Evolutionary conservation across 2,329 filamentous ascomycete species (phyloP), one percentile per base, ranked within the genome.

Genomic region (Apiospora pterosperma): DNA sequence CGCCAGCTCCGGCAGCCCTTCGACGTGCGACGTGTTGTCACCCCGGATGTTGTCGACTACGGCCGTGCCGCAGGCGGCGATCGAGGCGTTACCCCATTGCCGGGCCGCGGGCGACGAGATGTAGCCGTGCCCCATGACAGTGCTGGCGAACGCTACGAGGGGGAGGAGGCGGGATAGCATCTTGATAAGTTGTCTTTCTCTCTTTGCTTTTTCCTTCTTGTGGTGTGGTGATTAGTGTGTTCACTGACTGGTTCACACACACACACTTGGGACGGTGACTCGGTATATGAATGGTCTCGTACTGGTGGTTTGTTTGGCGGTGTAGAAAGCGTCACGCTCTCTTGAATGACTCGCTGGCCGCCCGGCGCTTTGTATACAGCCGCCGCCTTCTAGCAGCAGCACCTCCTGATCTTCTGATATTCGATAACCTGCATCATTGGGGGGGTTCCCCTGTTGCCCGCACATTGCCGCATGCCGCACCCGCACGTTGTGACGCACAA

Each of bases 1-100:
- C 12, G 71, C 73, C 14, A 74, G 71, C 70, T 75, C 72, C 1
- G 73, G 72, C 2, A 75, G 70, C 0, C 81, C 81, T 74, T 88
- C 85, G 68, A 88, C 76, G 74, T 87, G 87, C 69, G 67, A 68
- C 73, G 83, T 84, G 73, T 81, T 79, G 79, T 87, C 85, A 12
- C 81, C 77, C 36, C 68, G 67, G 76, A 85, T 81, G 76, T 82
- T 83, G 78, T 79, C 79, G 76, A 79, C 81, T 71, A 85, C 80
- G 74, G 86, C 84, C 67, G 81, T 71, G 64, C 85, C 85, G 69
- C 85, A 88, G 64, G 82, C 81, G 14, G 79, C 73, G 66, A 78
- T 70, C 78, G 85, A 83, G 67, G 83, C 83, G 55, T 74, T 36
- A 60, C 85, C 85, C 21, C 85, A 81, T 70, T 80, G 75, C 70